These are phyloP conservation scores for Hypoxylon sp. DNA, from an alignment of 2,329 filamentous ascomycete species.

Conservation along the genomic window DNA sequence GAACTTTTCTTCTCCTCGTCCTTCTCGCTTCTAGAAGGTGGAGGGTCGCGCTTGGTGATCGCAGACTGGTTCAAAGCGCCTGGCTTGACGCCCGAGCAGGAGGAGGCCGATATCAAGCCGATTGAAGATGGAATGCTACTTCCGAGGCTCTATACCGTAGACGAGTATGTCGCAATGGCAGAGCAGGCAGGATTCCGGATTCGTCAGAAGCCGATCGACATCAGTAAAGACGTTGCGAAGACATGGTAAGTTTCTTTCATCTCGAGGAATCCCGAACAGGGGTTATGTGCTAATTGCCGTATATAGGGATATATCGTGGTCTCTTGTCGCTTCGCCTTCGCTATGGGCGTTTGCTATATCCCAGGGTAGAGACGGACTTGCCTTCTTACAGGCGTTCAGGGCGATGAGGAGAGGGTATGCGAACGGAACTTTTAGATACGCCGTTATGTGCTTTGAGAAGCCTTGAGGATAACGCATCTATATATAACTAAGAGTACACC, in stretches of 20 bases:
- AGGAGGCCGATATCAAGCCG: slow-evolving; percentile 68
- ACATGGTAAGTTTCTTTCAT: slow-evolving; percentile 65
- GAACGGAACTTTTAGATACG: slow-evolving; percentile 71
- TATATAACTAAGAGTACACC: too few relatives aligned
- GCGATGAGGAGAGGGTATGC: slow-evolving; percentile 73
- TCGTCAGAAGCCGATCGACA: slow-evolving; percentile 66
- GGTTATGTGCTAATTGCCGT: neutral
- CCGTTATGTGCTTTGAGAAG: slow-evolving; percentile 71
- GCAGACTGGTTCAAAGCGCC: slow-evolving; percentile 75
- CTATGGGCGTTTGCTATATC: slow-evolving; percentile 74
- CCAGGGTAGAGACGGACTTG: slow-evolving; percentile 72
- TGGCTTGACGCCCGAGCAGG: slow-evolving; percentile 58
- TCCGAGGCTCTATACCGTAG: slow-evolving; percentile 68
- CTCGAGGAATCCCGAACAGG: neutral
- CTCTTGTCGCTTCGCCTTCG: slow-evolving; percentile 70
- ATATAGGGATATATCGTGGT: slow-evolving; percentile 74
- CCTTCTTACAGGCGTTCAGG: slow-evolving; percentile 73
- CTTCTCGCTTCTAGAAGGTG: slow-evolving; percentile 62
- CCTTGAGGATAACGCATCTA: slow-evolving; percentile 33
- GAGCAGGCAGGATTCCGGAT: slow-evolving; percentile 64
- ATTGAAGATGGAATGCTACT: slow-evolving; percentile 76
- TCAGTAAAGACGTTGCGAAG: slow-evolving; percentile 70
- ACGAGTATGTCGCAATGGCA: slow-evolving; percentile 68
- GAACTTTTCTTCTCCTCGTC: slow-evolving; percentile 70
- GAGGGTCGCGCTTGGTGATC: slow-evolving; percentile 63